A percentile compares a stretch with the other conserved stretches of the same genome.
Evolutionary conservation across 352 stramenopile species (phyloP).

Genomic region (Globisporangium viniferum): DNA sequence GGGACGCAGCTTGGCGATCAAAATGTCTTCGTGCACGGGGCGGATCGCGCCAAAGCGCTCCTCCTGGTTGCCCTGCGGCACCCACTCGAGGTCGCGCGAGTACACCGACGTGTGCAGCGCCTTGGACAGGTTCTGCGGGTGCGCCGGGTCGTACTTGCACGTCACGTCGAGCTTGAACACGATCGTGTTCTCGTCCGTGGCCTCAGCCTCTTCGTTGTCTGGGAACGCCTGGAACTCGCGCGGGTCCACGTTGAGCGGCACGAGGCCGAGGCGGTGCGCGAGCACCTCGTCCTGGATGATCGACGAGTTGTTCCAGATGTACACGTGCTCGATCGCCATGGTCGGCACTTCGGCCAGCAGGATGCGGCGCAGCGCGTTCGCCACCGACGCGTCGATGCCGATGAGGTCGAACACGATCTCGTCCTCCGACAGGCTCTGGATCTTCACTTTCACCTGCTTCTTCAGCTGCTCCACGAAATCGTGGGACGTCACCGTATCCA

Average conservation of each 20-base stretch:
- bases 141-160: constrained; percentile 70
- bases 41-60: constrained; percentile 84
- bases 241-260: constrained; percentile 81
- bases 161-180: constrained; percentile 95
- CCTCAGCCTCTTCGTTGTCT: constrained; percentile 85
- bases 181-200: constrained; percentile 95
- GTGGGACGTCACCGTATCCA: constrained; percentile 67
- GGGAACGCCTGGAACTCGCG: constrained; percentile 85
- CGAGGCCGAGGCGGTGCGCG: constrained; percentile 86
- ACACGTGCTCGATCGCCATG: constrained; percentile 93
- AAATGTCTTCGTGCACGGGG: constrained; percentile 94
- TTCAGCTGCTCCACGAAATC: constrained; percentile 82
- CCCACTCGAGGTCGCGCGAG: constrained; percentile 93
- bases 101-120: constrained; percentile 70
- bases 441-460: constrained; percentile 83
- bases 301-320: constrained; percentile 93
- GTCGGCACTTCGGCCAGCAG: constrained; percentile 90
- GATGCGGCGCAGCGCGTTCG: constrained; percentile 91
- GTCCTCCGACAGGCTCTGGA: constrained; percentile 79
- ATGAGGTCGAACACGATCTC: constrained; percentile 92
- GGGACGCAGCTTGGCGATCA: constrained; percentile 95
- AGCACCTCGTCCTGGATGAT: constrained; percentile 94
- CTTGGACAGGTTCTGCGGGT: constrained; percentile 40
- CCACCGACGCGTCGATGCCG: constrained; percentile 89
- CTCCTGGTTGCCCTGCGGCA: constrained; percentile 95